A percentile compares a stretch with the other conserved stretches of the same genome.
These are phyloP conservation scores for Lipomyces yamanashiensis DNA, from an alignment of 805 yeast genomes.

Conservation along the genomic window DNA sequence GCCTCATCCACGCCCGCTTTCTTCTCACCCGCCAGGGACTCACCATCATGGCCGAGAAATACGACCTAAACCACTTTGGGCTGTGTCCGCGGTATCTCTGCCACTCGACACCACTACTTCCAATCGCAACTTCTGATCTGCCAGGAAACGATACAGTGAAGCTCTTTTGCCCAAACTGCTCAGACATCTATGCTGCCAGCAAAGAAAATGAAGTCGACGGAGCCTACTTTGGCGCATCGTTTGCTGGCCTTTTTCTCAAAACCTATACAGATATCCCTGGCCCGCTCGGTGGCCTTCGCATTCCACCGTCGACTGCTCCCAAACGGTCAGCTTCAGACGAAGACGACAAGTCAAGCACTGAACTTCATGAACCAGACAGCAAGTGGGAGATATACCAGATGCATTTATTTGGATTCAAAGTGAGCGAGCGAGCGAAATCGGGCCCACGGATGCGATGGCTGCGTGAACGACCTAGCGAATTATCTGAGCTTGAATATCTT, in stretches of 20 bases:
- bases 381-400: constrained; percentile 55
- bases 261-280: constrained; percentile 78
- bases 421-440: constrained; percentile 70
- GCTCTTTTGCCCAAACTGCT: constrained; percentile 91
- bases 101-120: constrained; percentile 86
- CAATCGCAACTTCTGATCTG: constrained; percentile 87
- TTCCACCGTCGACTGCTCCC: constrained; percentile 45
- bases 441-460: constrained; percentile 99
- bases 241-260: constrained; percentile 89
- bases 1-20: constrained; percentile 90
- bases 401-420: constrained; percentile 84
- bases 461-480: constrained; percentile 54
- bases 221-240: constrained; percentile 94
- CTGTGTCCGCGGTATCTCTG: constrained; percentile 88
- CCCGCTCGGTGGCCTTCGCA: constrained; percentile 28
- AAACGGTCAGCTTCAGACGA: neutral
- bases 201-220: constrained; percentile 90
- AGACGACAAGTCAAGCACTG: neutral
- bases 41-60: constrained; percentile 85
- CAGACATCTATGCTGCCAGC: constrained; percentile 84
- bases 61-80: constrained; percentile 87
- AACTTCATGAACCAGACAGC: constrained; percentile 4
- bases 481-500: constrained; percentile 9
- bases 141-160: constrained; percentile 93
- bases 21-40: constrained; percentile 88